phyloP scores from a whole-genome alignment of 2,329 filamentous ascomycete species.

The Plenodomus tracheiphilus region DNA sequence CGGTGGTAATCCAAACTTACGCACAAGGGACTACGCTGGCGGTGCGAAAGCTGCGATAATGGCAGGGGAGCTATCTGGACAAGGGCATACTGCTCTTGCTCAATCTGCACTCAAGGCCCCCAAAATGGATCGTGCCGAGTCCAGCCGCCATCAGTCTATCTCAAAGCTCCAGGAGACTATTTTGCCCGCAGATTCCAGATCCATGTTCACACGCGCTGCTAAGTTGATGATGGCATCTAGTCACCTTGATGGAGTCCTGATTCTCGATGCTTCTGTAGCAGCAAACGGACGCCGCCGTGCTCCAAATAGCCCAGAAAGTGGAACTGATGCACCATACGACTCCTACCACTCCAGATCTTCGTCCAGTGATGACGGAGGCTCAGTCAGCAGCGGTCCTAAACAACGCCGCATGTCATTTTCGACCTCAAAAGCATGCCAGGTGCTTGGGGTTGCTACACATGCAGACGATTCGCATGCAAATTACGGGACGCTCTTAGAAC shows the following conservation, averaged over 20 bases:
- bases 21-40: background rate
- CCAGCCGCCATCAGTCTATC: conserved; percentile 18
- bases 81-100: background rate
- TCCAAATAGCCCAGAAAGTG: conserved; percentile 7
- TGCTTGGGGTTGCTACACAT: conserved; percentile 26
- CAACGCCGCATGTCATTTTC: conserved; percentile 2
- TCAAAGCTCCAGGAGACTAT: conserved; percentile 32
- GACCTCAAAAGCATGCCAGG: conserved; percentile 22
- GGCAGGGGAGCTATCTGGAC: background rate
- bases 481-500: conserved; percentile 20
- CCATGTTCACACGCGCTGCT: conserved; percentile 41
- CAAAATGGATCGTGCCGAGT: conserved; percentile 2
- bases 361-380: conserved; percentile 19
- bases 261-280: conserved; percentile 39
- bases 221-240: conserved; percentile 38
- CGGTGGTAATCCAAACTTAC: background rate
- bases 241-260: conserved; percentile 38
- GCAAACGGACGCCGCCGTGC: conserved; percentile 18
- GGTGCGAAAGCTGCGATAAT: background rate
- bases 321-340: conserved; percentile 6
- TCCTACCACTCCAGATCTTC: conserved; percentile 16
- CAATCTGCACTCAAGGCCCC: background rate
- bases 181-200: conserved; percentile 30
- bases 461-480: conserved; percentile 1
- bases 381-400: background rate